Base-by-base conservation (phyloP, 371 early-diverging fungal species). In the Cladochytrium tenue region DNA sequence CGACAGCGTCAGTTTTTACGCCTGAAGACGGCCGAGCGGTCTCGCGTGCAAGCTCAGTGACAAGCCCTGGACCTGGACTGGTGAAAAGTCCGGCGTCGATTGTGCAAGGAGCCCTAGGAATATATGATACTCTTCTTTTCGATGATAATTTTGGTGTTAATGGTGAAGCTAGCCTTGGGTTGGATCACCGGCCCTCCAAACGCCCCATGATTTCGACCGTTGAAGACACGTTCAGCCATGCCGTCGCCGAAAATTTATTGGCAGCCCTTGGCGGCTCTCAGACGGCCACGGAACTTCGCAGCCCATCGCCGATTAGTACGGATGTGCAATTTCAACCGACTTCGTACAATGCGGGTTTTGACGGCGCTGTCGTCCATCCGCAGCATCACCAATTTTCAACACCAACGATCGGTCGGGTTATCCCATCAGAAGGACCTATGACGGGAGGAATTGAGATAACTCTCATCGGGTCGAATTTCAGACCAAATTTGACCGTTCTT, bases 371-470 rank as follows among this genome's bases (percentile, higher is more conserved):
- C n/a, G n/a, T n/a, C n/a, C n/a, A n/a, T n/a, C n/a, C n/a, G n/a
- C n/a, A n/a, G n/a, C n/a, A n/a, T 43, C n/a, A 10, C 13, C 50
- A 43, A n/a, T 13, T 43, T 26, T 55, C 67, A 17, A 32, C 53
- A 3, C 55, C 67, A 20, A 28, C 53, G 26, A 67, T 67, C 17
- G 53, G 62, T 56, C 53, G 67, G 25, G 43, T 67, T 56, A 67
- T 67, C 56, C 67, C 67, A 7, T 43, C 43, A 43, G 7, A 7
- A 64, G 94, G 94, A 0, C 91, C 94, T 0, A 81, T 90, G 4
- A 87, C 83, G 62, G 94, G 94, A 33, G 93, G 93, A 2, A 70
- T 85, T 1, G 90, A 89, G 56, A 83, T 93, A 31, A 91, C 92
- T 3, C 67, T 94, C 2, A 66, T 90, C 3, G 94, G 94, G 0